Evolutionary conservation across 139 green algal genomes (phyloP).

Genomic region (Coccomyxa sp.): DNA sequence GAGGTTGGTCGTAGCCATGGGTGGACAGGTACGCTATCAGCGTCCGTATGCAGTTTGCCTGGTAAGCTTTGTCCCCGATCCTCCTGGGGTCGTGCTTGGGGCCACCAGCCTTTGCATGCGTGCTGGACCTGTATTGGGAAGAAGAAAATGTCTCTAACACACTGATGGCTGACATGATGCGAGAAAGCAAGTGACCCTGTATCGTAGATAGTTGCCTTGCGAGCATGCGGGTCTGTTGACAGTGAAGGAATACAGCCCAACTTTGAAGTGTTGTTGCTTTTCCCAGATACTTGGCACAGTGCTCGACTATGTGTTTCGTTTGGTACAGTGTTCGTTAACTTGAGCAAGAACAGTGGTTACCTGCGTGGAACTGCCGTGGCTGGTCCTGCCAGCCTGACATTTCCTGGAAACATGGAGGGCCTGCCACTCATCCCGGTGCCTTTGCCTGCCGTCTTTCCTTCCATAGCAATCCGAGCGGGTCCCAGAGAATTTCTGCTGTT

Average conservation of each 20-base stretch:
- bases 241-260: neutral
- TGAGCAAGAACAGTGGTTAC: too few relatives aligned
- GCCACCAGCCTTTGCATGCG: constrained; percentile 39
- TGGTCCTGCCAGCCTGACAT: neutral
- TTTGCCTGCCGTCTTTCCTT: constrained; percentile 14
- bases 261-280: too few relatives aligned
- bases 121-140: constrained; percentile 36
- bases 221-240: neutral
- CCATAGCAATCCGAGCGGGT: constrained; percentile 28
- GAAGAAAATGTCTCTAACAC: neutral
- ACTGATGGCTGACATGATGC: neutral
- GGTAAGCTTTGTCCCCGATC: constrained; percentile 70
- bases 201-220: neutral
- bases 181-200: neutral
- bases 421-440: neutral
- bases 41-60: constrained; percentile 57
- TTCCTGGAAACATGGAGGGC: constrained; percentile 1
- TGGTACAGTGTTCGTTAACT: too few relatives aligned
- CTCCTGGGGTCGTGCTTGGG: constrained; percentile 70
- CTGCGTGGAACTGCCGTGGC: neutral
- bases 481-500: constrained; percentile 41
- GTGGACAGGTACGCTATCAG: constrained; percentile 80
- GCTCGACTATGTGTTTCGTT: too few relatives aligned
- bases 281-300: too few relatives aligned
- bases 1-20: constrained; percentile 72